Evolutionary conservation across 2,329 filamentous ascomycete genomes (phyloP).

Genomic region (Lasiodiplodia gonubiensis): DNA sequence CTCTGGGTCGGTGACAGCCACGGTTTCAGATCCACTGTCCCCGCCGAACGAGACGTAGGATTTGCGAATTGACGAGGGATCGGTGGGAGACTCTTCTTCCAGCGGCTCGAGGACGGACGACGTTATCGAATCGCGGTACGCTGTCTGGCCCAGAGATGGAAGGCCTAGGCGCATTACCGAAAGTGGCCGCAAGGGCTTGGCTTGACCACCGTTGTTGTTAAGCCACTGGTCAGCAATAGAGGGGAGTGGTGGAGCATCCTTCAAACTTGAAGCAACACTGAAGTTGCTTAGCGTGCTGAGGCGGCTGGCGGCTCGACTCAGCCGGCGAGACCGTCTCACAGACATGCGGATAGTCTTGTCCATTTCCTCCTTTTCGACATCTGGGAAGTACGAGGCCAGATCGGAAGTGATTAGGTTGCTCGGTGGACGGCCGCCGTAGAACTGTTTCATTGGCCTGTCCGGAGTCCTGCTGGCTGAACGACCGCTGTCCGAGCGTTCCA

Average conservation of each 20-base stretch:
- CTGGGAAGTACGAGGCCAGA: constrained; percentile 94
- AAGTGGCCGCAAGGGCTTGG: constrained; percentile 61
- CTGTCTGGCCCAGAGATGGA: constrained; percentile 46
- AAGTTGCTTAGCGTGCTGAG: constrained; percentile 92
- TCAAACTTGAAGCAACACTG: constrained; percentile 89
- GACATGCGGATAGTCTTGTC: constrained; percentile 94
- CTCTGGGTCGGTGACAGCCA: constrained; percentile 79
- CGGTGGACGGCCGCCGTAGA: constrained; percentile 89
- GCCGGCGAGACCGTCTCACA: constrained; percentile 83
- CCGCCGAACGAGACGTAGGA: constrained; percentile 88
- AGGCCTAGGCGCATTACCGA: constrained; percentile 65
- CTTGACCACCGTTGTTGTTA: constrained; percentile 58
- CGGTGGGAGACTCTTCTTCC: constrained; percentile 85
- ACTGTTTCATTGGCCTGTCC: constrained; percentile 70
- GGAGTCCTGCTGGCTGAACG: constrained; percentile 47
- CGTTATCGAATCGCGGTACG: constrained; percentile 84
- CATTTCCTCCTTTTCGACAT: constrained; percentile 91
- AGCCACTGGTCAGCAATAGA: constrained; percentile 96
- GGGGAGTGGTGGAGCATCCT: constrained; percentile 91
- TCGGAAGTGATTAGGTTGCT: constrained; percentile 98
- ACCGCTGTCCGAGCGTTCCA: constrained; percentile 48
- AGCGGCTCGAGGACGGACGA: constrained; percentile 88
- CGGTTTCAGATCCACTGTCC: constrained; percentile 72
- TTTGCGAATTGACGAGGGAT: constrained; percentile 78
- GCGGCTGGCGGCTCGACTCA: constrained; percentile 91